phyloP scores from a whole-genome alignment of 2,329 filamentous ascomycete species.

The Microsporum audouinii region DNA sequence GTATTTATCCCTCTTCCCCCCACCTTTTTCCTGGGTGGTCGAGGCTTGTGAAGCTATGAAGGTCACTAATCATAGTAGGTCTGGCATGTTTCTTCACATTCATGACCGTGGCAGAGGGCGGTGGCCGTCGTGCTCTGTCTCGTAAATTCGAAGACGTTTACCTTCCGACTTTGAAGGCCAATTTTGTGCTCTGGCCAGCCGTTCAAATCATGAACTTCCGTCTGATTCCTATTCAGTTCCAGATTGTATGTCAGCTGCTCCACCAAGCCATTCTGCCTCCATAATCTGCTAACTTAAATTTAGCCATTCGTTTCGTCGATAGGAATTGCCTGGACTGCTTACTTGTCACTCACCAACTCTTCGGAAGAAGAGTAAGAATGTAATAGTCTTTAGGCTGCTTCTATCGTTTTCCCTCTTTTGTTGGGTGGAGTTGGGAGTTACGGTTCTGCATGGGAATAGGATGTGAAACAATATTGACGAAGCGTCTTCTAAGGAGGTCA shows the following conservation, averaged over 20 bases:
- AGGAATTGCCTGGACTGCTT: constrained; percentile 90
- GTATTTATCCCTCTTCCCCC: constrained; percentile 34
- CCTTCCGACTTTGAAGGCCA: constrained; percentile 84
- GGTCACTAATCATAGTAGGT: constrained; percentile 33
- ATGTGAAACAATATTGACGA: not conserved
- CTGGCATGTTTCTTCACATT: constrained; percentile 83
- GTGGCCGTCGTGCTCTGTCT: constrained; percentile 63
- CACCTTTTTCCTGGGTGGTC: not conserved
- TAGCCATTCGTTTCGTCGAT: constrained; percentile 87
- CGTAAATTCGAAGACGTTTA: constrained; percentile 92
- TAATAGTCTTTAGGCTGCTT: not conserved
- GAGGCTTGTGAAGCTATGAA: not conserved
- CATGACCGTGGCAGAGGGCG: constrained; percentile 93
- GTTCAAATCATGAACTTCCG: constrained; percentile 97
- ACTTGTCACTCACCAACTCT: constrained; percentile 76
- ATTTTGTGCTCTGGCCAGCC: constrained; percentile 87
- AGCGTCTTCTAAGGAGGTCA: not conserved
- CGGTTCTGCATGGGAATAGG: not conserved
- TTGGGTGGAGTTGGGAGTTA: not conserved
- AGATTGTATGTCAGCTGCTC: constrained; percentile 59
- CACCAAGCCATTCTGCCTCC: not conserved
- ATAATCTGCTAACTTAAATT: constrained; percentile 4
- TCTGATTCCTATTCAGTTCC: constrained; percentile 86
- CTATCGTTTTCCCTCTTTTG: not conserved
- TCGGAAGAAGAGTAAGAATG: constrained; percentile 49